Base-by-base conservation (phyloP, 2,329 filamentous ascomycete genomes). In the Orbilia javanica region DNA sequence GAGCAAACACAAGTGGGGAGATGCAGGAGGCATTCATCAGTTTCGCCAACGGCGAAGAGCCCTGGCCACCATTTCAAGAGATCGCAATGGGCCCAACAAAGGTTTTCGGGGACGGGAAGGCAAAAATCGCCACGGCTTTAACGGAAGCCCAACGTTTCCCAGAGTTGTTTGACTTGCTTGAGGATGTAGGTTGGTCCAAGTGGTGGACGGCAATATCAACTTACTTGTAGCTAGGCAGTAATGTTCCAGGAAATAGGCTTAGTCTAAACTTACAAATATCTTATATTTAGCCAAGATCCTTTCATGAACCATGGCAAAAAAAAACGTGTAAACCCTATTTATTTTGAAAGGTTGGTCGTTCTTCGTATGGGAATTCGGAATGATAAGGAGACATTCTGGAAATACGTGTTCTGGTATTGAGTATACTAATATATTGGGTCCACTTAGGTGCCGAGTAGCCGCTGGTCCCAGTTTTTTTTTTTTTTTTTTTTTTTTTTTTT, bases 171-270 rank as follows among this genome's bases (percentile, higher is more conserved):
- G 73, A 77, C 25, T 27, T 77, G 11, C 36, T 77, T 18, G 73
- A 77, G 29, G 66, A 77, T 39, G 66, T 71, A 20, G 73, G 73
- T 11, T 77, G 73, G 73, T 77, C 73, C 4, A 77, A 67, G 25
- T 77, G 73, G 73, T 77, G 73, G 73, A 71, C 60, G 3, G 34
- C 73, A 27, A 65, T 77, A 27, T 66, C 66, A 31, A 71, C 50
- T 1, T 77, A 67, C 20, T 20, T 77, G 20, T 77, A 25, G 13
- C 6, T 25, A 71, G 55, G n/a, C 18, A 18, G 5, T 6, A 29
- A 10, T 13, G 18, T 18, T 22, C 15, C 4, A 1, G 42, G 42
- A 4, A 18, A 29, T 29, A 63, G 15, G 39, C 60, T 53, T 53
- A 53, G 50, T 53, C 27, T n/a, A 18, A 22, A 34, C 18, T 66